These are phyloP conservation scores for Malus sieversii DNA, from an alignment of 306 rosid species.

Conservation along the genomic window DNA sequence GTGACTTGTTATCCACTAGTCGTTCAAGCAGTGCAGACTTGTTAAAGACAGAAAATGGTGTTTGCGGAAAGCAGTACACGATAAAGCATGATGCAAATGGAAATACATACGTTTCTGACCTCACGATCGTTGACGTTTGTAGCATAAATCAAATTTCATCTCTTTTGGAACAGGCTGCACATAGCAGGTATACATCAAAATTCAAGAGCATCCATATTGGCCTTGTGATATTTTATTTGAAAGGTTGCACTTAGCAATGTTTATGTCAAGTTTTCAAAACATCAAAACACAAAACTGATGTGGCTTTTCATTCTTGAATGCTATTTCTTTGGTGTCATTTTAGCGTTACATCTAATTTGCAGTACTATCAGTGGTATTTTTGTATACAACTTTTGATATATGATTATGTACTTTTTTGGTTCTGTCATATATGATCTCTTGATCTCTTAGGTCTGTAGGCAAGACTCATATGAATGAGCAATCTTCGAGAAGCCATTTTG, in stretches of 20 bases:
- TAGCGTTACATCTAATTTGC: not conserved
- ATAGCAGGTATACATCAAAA: conserved; percentile 50
- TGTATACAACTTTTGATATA: not conserved
- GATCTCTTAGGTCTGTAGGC: conserved; percentile 71
- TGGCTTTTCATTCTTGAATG: not conserved
- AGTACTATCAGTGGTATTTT: not conserved
- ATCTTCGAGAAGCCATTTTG: conserved; percentile 93
- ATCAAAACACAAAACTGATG: not conserved
- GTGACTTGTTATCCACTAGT: conserved; percentile 66
- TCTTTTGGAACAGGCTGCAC: conserved; percentile 79
- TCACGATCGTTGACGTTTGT: conserved; percentile 69
- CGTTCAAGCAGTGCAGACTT: conserved; percentile 47
- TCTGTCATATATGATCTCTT: not conserved
- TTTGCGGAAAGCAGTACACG: conserved; percentile 64
- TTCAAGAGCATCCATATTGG: not conserved
- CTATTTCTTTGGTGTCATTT: not conserved
- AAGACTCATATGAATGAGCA: conserved; percentile 95
- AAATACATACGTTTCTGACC: conserved; percentile 76
- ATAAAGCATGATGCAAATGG: conserved; percentile 90
- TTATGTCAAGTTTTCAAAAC: not conserved
- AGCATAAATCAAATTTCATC: conserved; percentile 81
- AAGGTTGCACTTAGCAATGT: not conserved
- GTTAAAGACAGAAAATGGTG: conserved; percentile 48
- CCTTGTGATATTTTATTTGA: not conserved
- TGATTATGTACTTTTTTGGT: not conserved